Base-by-base conservation (phyloP, 2,329 filamentous ascomycete genomes). In the Fusarium secorum region DNA sequence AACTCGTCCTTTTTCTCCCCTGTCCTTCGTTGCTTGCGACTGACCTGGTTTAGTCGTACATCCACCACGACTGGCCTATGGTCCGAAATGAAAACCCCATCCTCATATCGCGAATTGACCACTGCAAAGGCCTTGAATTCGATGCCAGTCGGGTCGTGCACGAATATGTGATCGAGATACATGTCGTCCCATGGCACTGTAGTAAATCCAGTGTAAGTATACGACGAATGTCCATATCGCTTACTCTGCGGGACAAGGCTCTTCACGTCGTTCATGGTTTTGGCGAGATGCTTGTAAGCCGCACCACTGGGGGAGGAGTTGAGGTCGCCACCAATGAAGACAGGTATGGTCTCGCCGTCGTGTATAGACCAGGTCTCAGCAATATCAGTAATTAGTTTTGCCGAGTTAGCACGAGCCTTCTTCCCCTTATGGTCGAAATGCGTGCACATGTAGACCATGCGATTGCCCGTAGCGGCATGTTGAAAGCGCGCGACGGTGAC, bases 391-490 rank as follows among this genome's bases (percentile, higher is more conserved):
- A 86, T 75, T 9, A 74, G 83, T 70, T 77, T 81, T 74, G 70
- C 85, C 73, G 72, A 81, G 72, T 78, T 84, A 73, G 78, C 76
- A 10, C 85, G 79, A 5, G 84, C 79, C 7, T 72, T 70, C 8
- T 75, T 67, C 5, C 86, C 85, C 22, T 79, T 70, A 64, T 88
- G 80, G 70, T 88, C 87, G 20, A 88, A 82, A 72, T 88, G 86
- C 10, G 86, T 88, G 73, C 83, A 84, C 79, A 86, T 80, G 20
- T 83, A 83, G 6, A 85, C 79, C 10, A 88, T 59, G 15, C 72
- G 75, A 24, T 73, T 77, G 15, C 79, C 79, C 24, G 81, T 82
- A n/a, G 70, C 64, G 17, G 68, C 60, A 67, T 87, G 83, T 48
- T 77, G 60, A 68, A 87, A 85, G 5, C 79, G 78, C 5, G 81